These are phyloP conservation scores for Lyophyllum semitale DNA, from an alignment of 768 basidiomycete genomes.

Conservation along the genomic window DNA sequence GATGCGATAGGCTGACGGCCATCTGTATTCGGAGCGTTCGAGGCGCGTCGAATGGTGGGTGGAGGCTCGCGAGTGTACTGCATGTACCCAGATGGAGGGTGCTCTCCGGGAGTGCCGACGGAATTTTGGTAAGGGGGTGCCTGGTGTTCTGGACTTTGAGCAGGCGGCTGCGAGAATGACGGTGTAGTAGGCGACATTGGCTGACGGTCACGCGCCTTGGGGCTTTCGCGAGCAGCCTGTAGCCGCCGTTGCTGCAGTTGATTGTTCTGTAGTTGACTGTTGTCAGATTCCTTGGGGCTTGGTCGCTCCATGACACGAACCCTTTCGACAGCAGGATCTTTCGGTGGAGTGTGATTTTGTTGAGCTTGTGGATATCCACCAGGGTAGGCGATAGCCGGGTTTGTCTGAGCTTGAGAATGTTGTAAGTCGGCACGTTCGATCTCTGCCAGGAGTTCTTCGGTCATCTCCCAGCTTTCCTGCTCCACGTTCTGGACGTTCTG, in stretches of 20 bases:
- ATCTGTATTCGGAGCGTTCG: conserved; percentile 25
- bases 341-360: conserved; percentile 44
- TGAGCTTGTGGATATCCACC: conserved; percentile 26
- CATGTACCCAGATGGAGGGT: conserved; percentile 40
- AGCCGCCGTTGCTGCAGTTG: conserved; percentile 36
- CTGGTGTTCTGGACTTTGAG: conserved; percentile 55
- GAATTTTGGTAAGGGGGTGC: conserved; percentile 53
- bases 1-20: conserved; percentile 32
- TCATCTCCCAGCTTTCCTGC: conserved; percentile 62
- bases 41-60: conserved; percentile 29
- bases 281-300: conserved; percentile 57
- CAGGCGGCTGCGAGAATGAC: conserved; percentile 38
- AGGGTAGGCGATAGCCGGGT: conserved; percentile 31
- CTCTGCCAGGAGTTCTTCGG: conserved; percentile 68
- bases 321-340: conserved; percentile 57
- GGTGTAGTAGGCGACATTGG: conserved; percentile 38
- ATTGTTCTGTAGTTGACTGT: conserved; percentile 30
- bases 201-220: conserved; percentile 45
- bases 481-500: conserved; percentile 51
- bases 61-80: conserved; percentile 54
- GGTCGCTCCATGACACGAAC: conserved; percentile 51
- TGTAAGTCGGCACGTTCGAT: conserved; percentile 73
- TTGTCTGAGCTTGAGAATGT: conserved; percentile 52
- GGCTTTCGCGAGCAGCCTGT: conserved; percentile 47
- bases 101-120: conserved; percentile 49